Percentiles rank a stretch among this genome's conserved stretches.
Conservation (phyloP, 2,329 filamentous ascomycete species). For the Aspergillus sp. region DNA sequence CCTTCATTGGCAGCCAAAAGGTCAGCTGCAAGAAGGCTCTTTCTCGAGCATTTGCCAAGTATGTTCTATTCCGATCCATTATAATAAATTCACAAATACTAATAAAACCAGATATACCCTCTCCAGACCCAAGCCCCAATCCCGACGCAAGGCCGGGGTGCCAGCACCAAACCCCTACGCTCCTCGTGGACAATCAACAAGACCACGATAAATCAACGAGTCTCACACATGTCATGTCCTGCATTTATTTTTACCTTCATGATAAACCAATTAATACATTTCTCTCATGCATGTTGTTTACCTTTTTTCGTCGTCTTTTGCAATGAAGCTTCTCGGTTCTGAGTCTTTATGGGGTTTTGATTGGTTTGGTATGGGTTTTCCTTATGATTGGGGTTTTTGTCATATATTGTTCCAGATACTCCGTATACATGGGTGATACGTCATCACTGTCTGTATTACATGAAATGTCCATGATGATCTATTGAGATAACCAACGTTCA, state of each 20-base stretch:
- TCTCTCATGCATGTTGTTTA: background rate
- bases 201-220: background rate
- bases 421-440: no score
- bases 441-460: no score
- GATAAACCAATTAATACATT: background rate
- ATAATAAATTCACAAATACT: slow-evolving; percentile 1
- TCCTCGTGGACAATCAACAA: background rate
- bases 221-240: background rate
- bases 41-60: slow-evolving; percentile 92
- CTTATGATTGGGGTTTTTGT: no score
- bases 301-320: background rate
- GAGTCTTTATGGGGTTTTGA: background rate
- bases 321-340: background rate
- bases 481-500: no score
- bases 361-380: no score
- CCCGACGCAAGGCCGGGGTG: slow-evolving; percentile 33
- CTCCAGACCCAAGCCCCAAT: slow-evolving; percentile 35
- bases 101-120: slow-evolving; percentile 31
- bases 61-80: slow-evolving; percentile 50
- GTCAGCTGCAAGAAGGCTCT: slow-evolving; percentile 96
- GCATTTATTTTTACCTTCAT: background rate
- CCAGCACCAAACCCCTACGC: slow-evolving; percentile 23
- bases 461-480: no score
- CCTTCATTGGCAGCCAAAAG: slow-evolving; percentile 94
- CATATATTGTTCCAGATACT: no score